These are phyloP conservation scores for Cutaneotrichosporon sp. DNA, from an alignment of 1,284 basidiomycete genomes.

Conservation along the genomic window DNA sequence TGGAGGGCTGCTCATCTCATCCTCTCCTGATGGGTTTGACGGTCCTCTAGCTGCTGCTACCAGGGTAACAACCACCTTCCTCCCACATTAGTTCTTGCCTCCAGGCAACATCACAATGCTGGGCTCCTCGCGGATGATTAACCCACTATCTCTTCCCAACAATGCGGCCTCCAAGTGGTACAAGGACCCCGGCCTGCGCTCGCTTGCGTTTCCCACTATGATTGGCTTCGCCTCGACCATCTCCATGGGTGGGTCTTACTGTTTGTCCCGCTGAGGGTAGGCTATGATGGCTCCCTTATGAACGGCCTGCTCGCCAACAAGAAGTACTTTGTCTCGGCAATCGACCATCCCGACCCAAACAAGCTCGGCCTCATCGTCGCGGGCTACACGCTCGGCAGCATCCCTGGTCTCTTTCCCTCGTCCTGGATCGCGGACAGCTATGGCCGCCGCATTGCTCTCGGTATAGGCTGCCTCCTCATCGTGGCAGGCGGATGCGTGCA, in stretches of 20 bases:
- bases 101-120: neutral
- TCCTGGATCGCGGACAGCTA: constrained; percentile 18
- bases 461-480: constrained; percentile 18
- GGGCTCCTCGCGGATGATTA: neutral
- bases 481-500: constrained; percentile 17
- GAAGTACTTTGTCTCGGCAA: constrained; percentile 1
- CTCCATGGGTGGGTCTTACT: constrained; percentile 13
- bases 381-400: constrained; percentile 13
- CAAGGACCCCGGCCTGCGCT: constrained; percentile 22
- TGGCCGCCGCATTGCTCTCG: constrained; percentile 18
- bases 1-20: neutral
- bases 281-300: constrained; percentile 27
- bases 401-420: constrained; percentile 14
- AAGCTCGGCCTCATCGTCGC: constrained; percentile 23
- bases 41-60: too few relatives aligned
- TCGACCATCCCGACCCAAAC: constrained; percentile 18
- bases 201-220: constrained; percentile 13
- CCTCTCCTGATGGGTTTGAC: too few relatives aligned
- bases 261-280: constrained; percentile 2
- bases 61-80: too few relatives aligned
- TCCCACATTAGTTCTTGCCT: neutral
- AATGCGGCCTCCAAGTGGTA: constrained; percentile 25
- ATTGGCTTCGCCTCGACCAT: constrained; percentile 19
- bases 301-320: constrained; percentile 20
- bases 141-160: constrained; percentile 12